Evolutionary conservation across 306 rosid species (phyloP).

Genomic region (Abrus precatorius): DNA sequence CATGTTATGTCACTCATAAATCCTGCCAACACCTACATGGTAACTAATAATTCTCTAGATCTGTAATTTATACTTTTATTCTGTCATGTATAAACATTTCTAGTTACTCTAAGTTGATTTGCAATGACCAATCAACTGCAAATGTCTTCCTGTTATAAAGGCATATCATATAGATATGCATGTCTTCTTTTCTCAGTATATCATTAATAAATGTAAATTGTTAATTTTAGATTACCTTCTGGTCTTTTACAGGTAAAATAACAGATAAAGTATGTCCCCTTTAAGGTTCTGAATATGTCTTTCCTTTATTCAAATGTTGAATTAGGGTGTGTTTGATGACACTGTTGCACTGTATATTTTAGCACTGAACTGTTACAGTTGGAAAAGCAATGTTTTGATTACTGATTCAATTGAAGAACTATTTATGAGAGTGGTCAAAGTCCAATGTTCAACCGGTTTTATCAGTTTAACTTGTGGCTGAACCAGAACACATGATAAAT

Average conservation of each 20-base stretch:
- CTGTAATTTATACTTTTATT: constrained; percentile 35
- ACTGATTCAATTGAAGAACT: neutral
- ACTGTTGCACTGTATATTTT: neutral
- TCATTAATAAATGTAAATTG: constrained; percentile 21
- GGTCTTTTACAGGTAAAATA: neutral
- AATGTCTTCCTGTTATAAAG: constrained; percentile 17
- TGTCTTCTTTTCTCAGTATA: neutral
- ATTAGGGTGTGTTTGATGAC: neutral
- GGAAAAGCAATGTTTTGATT: neutral
- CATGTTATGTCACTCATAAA: constrained; percentile 88
- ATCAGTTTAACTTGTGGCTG: neutral
- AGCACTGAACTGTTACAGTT: neutral
- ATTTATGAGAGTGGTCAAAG: neutral
- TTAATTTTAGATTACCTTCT: constrained; percentile 11
- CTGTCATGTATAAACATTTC: constrained; percentile 15
- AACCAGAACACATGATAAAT: neutral
- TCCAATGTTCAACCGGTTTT: neutral
- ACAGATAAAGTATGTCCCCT: neutral
- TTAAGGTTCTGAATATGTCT: constrained; percentile 4
- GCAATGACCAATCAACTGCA: constrained; percentile 8
- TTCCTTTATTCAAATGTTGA: constrained; percentile 32
- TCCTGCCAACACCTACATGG: constrained; percentile 97
- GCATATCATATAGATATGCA: constrained; percentile 6
- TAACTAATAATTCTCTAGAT: constrained; percentile 47
- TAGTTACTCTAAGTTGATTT: constrained; percentile 36